Evolutionary conservation across 2,329 filamentous ascomycete species (phyloP).

Genomic region (Colletotrichum godetiae): DNA sequence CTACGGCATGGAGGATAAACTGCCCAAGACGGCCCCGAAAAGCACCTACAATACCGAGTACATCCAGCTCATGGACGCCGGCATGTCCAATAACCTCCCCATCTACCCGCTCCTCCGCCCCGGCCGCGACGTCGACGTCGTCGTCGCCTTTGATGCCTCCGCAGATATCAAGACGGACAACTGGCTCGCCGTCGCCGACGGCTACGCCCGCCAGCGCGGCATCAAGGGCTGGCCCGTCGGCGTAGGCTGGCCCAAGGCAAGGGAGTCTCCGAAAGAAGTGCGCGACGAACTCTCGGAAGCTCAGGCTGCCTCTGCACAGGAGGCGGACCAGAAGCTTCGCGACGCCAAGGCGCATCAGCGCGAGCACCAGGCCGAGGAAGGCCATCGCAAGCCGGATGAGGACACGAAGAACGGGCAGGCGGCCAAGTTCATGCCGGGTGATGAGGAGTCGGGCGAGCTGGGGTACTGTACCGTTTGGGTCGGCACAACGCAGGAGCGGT

Average conservation of each 20-base stretch:
- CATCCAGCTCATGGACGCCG: constrained; percentile 92
- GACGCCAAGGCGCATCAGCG: constrained; percentile 65
- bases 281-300: constrained; percentile 75
- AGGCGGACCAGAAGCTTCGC: constrained; percentile 72
- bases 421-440: constrained; percentile 53
- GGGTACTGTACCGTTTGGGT: constrained; percentile 97
- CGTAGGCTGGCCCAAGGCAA: constrained; percentile 86
- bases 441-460: constrained; percentile 69
- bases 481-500: constrained; percentile 81
- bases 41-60: constrained; percentile 79
- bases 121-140: constrained; percentile 87
- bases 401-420: constrained; percentile 44
- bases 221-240: constrained; percentile 96
- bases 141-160: constrained; percentile 94
- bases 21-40: constrained; percentile 82
- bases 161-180: constrained; percentile 95
- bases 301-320: constrained; percentile 67
- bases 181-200: constrained; percentile 94
- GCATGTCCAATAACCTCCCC: constrained; percentile 98
- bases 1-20: constrained; percentile 79
- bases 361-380: constrained; percentile 39
- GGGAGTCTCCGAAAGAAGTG: constrained; percentile 68
- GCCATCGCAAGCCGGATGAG: constrained; percentile 33
- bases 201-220: constrained; percentile 89
- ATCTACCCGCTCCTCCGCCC: constrained; percentile 94